phyloP scores from a whole-genome alignment of 495 filamentous ascomycete genomes.

The Bombardia bombarda region DNA sequence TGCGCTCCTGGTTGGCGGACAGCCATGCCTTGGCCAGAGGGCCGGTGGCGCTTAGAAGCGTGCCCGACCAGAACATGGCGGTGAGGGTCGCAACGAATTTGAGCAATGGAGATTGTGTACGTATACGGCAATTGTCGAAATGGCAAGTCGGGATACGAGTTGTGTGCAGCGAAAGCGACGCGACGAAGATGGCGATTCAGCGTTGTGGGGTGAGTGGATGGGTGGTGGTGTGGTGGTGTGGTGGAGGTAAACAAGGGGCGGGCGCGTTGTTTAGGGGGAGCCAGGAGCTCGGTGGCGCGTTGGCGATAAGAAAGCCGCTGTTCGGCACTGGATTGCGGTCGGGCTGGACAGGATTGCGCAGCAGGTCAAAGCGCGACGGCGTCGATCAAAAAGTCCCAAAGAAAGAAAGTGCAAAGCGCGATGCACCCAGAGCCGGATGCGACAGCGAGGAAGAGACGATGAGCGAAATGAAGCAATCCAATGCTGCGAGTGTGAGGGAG shows the following conservation, averaged over 20 bases:
- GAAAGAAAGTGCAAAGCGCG: conserved; percentile 16
- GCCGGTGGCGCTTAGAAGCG: conserved; percentile 90
- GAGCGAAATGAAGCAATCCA: conserved; percentile 10
- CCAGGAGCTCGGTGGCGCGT: conserved; percentile 21
- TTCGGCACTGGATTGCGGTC: background rate
- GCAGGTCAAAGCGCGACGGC: conserved; percentile 7
- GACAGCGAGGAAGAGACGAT: conserved; percentile 12
- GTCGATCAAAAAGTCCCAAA: conserved; percentile 5
- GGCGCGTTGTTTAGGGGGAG: conserved; percentile 32
- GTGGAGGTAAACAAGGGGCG: conserved; percentile 29
- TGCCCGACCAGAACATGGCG: conserved; percentile 97
- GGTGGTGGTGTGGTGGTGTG: conserved; percentile 3
- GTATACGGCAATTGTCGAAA: conserved; percentile 14
- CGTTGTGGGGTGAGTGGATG: conserved; percentile 1
- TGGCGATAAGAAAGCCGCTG: background rate
- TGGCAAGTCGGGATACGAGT: conserved; percentile 5
- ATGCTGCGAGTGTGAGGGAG: conserved; percentile 7
- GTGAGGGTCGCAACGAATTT: conserved; percentile 29
- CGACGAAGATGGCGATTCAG: conserved; percentile 1
- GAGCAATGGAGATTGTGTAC: conserved; percentile 11
- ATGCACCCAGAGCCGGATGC: conserved; percentile 11
- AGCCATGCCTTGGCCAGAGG: conserved; percentile 97
- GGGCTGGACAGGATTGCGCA: conserved; percentile 7
- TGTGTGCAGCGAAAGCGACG: conserved; percentile 3
- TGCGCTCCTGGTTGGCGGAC: conserved; percentile 94